A percentile compares a stretch with the other conserved stretches of the same genome.
Evolutionary conservation across 345 rosid species (phyloP).

Genomic region (Rhizophora mangle): DNA sequence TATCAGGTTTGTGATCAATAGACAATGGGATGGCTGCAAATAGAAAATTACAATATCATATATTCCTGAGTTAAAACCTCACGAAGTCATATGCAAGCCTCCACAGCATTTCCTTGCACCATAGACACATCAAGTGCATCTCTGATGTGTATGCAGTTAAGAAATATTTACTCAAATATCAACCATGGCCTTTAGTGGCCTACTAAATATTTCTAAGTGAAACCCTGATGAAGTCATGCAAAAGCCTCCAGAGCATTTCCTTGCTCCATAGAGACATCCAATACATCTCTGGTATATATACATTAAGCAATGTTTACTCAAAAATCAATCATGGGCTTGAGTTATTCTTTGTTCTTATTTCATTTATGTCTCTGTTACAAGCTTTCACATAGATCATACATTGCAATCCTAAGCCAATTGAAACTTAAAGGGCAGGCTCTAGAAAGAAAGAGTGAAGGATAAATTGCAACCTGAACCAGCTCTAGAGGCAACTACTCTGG

Average conservation of each 20-base stretch:
- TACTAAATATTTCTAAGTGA: too few relatives aligned
- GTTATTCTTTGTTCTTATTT: background rate
- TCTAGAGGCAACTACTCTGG: constrained; percentile 51
- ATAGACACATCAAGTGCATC: too few relatives aligned
- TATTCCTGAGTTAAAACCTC: background rate
- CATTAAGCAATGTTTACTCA: background rate
- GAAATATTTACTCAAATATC: too few relatives aligned
- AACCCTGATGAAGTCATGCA: too few relatives aligned
- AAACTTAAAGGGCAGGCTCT: background rate
- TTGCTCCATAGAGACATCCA: too few relatives aligned
- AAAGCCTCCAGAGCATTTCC: too few relatives aligned
- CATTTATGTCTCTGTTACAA: background rate
- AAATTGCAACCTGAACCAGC: constrained; percentile 46
- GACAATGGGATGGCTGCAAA: constrained; percentile 44
- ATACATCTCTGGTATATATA: background rate
- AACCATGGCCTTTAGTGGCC: too few relatives aligned
- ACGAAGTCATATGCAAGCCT: constrained; percentile 1
- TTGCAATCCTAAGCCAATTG: background rate
- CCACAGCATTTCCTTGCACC: background rate
- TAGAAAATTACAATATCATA: constrained; percentile 1
- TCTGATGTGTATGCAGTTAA: too few relatives aligned
- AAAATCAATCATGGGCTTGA: background rate
- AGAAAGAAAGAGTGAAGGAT: background rate
- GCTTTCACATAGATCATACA: too few relatives aligned
- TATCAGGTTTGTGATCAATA: constrained; percentile 49